Conservation (phyloP, 2,329 filamentous ascomycete species). For the Thielaviopsis ethacetica region DNA sequence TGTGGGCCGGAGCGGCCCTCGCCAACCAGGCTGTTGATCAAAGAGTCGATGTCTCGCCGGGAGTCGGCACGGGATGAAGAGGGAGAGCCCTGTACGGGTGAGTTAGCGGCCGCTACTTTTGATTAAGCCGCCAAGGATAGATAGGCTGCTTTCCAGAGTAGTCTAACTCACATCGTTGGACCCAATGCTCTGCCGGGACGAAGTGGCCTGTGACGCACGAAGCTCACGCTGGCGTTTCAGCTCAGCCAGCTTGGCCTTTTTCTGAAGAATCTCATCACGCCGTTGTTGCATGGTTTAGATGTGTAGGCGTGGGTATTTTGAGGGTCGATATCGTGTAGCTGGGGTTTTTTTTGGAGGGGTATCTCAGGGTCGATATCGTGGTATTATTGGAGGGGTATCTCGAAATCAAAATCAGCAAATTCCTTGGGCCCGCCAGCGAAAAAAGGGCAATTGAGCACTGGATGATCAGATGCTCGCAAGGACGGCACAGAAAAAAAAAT, state of each 20-base stretch:
- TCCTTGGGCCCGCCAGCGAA: neutral
- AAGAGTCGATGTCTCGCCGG: slow-evolving; percentile 62
- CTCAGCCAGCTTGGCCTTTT: slow-evolving; percentile 93
- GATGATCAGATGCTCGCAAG: too few species aligned
- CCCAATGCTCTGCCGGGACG: slow-evolving; percentile 51
- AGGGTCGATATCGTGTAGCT: neutral
- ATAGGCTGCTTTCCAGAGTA: too few species aligned
- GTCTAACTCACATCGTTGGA: slow-evolving; percentile 46
- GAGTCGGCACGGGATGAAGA: slow-evolving; percentile 39
- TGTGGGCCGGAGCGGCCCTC: slow-evolving; percentile 59
- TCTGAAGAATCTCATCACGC: slow-evolving; percentile 89
- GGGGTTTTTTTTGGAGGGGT: neutral
- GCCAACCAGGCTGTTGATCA: slow-evolving; percentile 72
- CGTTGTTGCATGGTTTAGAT: slow-evolving; percentile 44
- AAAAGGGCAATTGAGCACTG: neutral
- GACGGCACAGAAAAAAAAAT: too few species aligned
- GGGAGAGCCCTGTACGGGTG: neutral
- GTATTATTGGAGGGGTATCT: neutral
- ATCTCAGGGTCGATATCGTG: neutral
- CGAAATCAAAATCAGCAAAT: neutral
- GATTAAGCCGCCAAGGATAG: too few species aligned
- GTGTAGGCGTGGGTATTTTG: neutral
- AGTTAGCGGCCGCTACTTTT: slow-evolving; percentile 2
- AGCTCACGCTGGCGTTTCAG: slow-evolving; percentile 83
- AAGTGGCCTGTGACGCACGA: slow-evolving; percentile 58